These are phyloP conservation scores for Backusella circina DNA, from an alignment of 192 early-diverging fungal species.

Conservation along the genomic window DNA sequence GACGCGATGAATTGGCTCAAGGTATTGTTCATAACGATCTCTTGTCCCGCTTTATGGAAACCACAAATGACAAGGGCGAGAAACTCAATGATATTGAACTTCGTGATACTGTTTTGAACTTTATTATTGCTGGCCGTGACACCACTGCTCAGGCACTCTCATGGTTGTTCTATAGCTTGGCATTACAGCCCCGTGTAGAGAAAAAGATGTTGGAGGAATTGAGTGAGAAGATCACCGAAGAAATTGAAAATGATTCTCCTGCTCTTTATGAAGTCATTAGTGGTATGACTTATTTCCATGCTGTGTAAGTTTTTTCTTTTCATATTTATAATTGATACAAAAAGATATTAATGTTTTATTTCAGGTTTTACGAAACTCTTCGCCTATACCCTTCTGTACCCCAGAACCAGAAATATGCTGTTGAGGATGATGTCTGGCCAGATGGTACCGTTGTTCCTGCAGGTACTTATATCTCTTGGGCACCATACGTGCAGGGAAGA, in stretches of 20 bases:
- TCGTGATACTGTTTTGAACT: constrained; percentile 35
- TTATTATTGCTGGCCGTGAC: constrained; percentile 43
- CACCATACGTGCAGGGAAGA: constrained; percentile 50
- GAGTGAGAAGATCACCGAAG: constrained; percentile 23
- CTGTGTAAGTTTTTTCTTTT: constrained; percentile 30
- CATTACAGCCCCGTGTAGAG: constrained; percentile 39
- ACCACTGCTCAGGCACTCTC: constrained; percentile 53
- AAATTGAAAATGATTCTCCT: constrained; percentile 16
- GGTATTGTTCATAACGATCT: constrained; percentile 19
- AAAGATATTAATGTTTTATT: not conserved
- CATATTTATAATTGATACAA: constrained; percentile 31
- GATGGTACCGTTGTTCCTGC: constrained; percentile 50
- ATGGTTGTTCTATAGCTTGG: constrained; percentile 45
- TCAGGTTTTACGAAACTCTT: constrained; percentile 49
- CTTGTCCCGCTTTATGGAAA: constrained; percentile 31
- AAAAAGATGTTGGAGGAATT: constrained; percentile 43
- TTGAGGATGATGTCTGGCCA: constrained; percentile 57
- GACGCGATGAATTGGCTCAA: constrained; percentile 23
- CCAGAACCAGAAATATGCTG: constrained; percentile 46
- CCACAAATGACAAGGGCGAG: constrained; percentile 24
- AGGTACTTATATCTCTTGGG: constrained; percentile 49
- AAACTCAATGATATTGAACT: constrained; percentile 25
- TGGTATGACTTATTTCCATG: constrained; percentile 34
- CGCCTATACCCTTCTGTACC: constrained; percentile 70
- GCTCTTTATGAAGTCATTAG: constrained; percentile 28